phyloP scores from a whole-genome alignment of 257 asterid species.

The Fraxinus cuspidata region DNA sequence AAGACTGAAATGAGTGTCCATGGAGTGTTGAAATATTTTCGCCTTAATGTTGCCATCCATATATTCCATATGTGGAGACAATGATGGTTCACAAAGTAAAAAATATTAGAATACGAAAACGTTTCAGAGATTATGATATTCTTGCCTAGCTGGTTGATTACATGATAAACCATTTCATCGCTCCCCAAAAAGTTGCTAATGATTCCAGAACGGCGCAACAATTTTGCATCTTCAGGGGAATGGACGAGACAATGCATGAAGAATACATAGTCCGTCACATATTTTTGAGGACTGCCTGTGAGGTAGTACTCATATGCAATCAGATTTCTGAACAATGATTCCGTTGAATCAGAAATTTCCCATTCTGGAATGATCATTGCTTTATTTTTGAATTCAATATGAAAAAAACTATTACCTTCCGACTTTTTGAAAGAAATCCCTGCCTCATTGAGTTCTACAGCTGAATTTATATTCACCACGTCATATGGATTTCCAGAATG shows the following conservation, averaged over 20 bases:
- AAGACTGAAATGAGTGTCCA: conserved; percentile 18
- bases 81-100: conserved; percentile 1
- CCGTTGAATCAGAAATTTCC: conserved; percentile 12
- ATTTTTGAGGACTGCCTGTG: not conserved
- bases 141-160: conserved; percentile 10
- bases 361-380: conserved; percentile 1
- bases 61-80: not conserved
- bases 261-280: conserved; percentile 15
- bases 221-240: conserved; percentile 18
- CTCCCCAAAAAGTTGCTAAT: conserved; percentile 14
- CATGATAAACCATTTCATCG: conserved; percentile 4
- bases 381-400: not conserved
- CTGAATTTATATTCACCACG: conserved; percentile 1
- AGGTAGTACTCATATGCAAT: conserved; percentile 17
- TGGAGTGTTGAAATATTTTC: conserved; percentile 20
- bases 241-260: conserved; percentile 16
- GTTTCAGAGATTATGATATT: not conserved
- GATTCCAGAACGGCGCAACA: conserved; percentile 6
- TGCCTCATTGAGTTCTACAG: conserved; percentile 27
- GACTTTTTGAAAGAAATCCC: conserved; percentile 17
- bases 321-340: conserved; percentile 19
- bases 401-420: not conserved
- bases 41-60: conserved; percentile 20
- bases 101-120: conserved; percentile 13
- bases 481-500: not conserved